phyloP scores from a whole-genome alignment of 305 asterid species.

The Stenogyne calaminthoides region DNA sequence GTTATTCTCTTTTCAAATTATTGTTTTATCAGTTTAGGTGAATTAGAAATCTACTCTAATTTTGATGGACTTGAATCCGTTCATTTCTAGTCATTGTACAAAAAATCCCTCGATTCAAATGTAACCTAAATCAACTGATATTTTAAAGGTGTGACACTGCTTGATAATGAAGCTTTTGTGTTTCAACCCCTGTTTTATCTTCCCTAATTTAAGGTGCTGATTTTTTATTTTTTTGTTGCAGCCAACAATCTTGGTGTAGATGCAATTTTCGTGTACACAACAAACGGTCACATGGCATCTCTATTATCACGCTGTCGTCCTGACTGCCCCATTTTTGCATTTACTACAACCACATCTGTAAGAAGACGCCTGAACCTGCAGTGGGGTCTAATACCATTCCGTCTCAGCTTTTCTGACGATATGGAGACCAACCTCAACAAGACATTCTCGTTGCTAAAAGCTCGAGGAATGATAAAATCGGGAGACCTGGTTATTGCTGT shows the following conservation, averaged over 20 bases:
- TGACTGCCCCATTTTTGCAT: conserved; percentile 98
- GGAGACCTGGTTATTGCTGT: conserved; percentile 95
- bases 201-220: conserved; percentile 24
- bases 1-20: not conserved
- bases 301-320: conserved; percentile 96
- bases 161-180: not conserved
- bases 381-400: conserved; percentile 98
- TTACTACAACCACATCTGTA: conserved; percentile 78
- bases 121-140: not conserved
- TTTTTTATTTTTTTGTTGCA: conserved; percentile 39
- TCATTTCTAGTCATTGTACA: not conserved
- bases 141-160: too few species aligned
- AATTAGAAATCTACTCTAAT: not conserved
- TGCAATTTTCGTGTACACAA: conserved; percentile 93
- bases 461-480: conserved; percentile 91
- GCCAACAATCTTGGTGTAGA: conserved; percentile 94
- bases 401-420: conserved; percentile 87
- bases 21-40: not conserved
- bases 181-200: not conserved
- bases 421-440: conserved; percentile 96
- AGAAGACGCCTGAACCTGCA: conserved; percentile 94
- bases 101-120: not conserved
- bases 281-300: conserved; percentile 95
- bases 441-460: conserved; percentile 85
- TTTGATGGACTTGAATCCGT: too few species aligned